These are phyloP conservation scores for Tuber melanosporum DNA, from an alignment of 495 filamentous ascomycete genomes.

Conservation along the genomic window DNA sequence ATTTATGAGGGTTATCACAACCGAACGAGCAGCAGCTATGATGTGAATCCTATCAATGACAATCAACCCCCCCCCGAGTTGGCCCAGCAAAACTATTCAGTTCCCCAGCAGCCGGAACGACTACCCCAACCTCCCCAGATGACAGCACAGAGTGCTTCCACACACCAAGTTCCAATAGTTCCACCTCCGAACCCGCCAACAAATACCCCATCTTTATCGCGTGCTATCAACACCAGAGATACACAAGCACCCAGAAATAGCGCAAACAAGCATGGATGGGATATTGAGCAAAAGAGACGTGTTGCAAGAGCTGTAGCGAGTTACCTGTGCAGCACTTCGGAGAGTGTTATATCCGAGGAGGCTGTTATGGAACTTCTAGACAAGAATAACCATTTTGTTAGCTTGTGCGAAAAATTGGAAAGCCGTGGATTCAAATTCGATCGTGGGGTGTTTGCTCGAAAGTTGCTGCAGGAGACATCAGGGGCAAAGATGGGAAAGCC, in stretches of 20 bases:
- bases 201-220: background rate
- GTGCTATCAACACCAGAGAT: background rate
- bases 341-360: slow-evolving; percentile 15
- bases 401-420: slow-evolving; percentile 29
- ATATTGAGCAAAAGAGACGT: background rate
- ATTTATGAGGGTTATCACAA: background rate
- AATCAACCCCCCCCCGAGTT: background rate
- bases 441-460: slow-evolving; percentile 32
- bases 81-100: background rate
- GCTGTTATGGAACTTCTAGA: slow-evolving; percentile 13
- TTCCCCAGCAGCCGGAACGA: background rate
- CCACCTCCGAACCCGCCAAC: background rate
- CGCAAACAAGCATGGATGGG: slow-evolving; percentile 6
- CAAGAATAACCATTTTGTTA: slow-evolving; percentile 25
- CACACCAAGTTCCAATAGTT: background rate
- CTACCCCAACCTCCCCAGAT: slow-evolving; percentile 5
- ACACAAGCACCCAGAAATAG: background rate
- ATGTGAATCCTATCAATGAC: background rate
- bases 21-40: background rate
- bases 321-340: slow-evolving; percentile 16
- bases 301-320: slow-evolving; percentile 22
- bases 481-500: background rate
- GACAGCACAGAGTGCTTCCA: background rate
- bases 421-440: slow-evolving; percentile 30
- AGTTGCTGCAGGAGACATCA: slow-evolving; percentile 27